Evolutionary conservation across 2,329 filamentous ascomycete genomes (phyloP).

Genomic region (Microdochium paspali): DNA sequence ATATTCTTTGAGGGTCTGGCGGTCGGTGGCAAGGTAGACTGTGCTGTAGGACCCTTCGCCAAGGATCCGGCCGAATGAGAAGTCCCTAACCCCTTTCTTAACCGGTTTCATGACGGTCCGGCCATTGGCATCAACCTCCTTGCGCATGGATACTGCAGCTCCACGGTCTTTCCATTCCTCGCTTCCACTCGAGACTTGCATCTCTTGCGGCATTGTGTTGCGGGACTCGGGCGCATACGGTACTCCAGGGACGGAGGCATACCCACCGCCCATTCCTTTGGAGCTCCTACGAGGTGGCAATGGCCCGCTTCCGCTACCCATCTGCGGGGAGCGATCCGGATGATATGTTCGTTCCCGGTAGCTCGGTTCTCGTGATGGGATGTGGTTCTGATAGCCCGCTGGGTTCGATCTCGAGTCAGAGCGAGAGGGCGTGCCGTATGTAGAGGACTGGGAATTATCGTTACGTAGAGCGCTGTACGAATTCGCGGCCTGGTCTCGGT

Average conservation of each 20-base stretch:
- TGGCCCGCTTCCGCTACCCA: constrained; percentile 45
- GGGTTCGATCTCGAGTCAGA: constrained; percentile 54
- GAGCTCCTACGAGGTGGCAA: constrained; percentile 71
- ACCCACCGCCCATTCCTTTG: constrained; percentile 54
- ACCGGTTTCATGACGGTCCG: constrained; percentile 73
- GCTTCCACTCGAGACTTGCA: constrained; percentile 46
- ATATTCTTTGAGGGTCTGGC: constrained; percentile 90
- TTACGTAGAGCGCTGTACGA: constrained; percentile 37
- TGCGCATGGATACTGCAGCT: constrained; percentile 73
- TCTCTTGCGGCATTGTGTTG: constrained; percentile 24
- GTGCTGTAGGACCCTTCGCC: constrained; percentile 98
- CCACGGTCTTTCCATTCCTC: constrained; percentile 96
- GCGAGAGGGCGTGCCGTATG: constrained; percentile 44
- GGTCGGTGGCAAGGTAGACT: constrained; percentile 84
- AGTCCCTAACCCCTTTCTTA: constrained; percentile 96
- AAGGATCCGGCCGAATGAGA: constrained; percentile 81
- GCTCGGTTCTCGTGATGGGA: constrained; percentile 59
- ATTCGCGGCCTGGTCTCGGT: constrained; percentile 23
- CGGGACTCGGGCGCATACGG: constrained; percentile 22
- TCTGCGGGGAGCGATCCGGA: constrained; percentile 42
- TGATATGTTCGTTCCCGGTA: constrained; percentile 62
- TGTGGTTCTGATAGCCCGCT: constrained; percentile 45
- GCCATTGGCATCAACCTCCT: constrained; percentile 79
- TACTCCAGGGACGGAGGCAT: constrained; percentile 33
- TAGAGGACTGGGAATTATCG: constrained; percentile 48